A percentile compares a stretch with the other conserved stretches of the same genome.
These are phyloP conservation scores for Ceratobasidium papillatum DNA, from an alignment of 1,284 basidiomycete species.

Conservation along the genomic window DNA sequence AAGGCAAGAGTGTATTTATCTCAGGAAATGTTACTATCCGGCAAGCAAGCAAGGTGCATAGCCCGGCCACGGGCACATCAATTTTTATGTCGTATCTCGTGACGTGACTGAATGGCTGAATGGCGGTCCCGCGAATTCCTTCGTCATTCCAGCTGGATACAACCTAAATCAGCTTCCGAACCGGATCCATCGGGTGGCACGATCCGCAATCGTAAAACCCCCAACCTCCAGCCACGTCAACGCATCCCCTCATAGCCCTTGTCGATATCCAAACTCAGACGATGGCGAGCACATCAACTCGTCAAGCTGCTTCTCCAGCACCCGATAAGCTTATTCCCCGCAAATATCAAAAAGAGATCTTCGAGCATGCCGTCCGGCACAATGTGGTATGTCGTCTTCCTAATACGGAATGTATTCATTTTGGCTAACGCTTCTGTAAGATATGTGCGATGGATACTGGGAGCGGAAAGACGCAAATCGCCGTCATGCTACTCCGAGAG, in stretches of 20 bases:
- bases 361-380: constrained; percentile 30
- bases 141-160: neutral
- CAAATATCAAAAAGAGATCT: constrained; percentile 58
- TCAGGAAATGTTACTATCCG: no score
- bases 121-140: neutral
- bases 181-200: constrained; percentile 24
- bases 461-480: constrained; percentile 70
- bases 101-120: neutral
- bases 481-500: constrained; percentile 80
- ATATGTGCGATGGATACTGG: constrained; percentile 79
- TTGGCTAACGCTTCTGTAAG: constrained; percentile 54
- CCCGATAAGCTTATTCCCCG: constrained; percentile 57
- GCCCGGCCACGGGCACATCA: no score
- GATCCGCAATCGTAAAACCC: neutral
- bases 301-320: neutral
- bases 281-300: neutral
- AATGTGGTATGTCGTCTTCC: constrained; percentile 34
- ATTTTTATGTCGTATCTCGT: no score
- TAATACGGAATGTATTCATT: neutral
- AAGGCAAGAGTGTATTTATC: no score
- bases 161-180: neutral
- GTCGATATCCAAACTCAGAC: neutral
- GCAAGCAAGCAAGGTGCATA: no score
- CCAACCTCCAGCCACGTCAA: constrained; percentile 21
- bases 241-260: neutral